These are phyloP conservation scores for Alternaria sp. DNA, from an alignment of 2,329 filamentous ascomycete genomes.

Conservation along the genomic window DNA sequence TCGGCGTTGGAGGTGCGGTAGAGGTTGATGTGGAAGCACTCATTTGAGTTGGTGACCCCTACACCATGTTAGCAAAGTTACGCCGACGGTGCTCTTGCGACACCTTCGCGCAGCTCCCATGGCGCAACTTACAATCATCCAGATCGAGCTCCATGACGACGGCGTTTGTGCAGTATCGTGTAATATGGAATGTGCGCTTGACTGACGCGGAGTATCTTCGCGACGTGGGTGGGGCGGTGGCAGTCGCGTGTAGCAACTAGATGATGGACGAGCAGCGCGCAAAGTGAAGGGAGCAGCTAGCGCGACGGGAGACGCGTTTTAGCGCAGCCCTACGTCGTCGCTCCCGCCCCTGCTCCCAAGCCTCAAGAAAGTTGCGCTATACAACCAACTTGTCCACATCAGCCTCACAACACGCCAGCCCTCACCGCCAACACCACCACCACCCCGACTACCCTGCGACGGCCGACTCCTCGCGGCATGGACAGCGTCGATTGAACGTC, in stretches of 20 bases:
- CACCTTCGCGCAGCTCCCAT: background rate
- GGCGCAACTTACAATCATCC: slow-evolving; percentile 38
- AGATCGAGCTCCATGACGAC: slow-evolving; percentile 35
- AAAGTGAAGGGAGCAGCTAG: slow-evolving; percentile 22
- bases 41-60: slow-evolving; percentile 47
- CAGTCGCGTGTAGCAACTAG: background rate
- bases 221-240: slow-evolving; percentile 1
- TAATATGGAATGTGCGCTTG: background rate
- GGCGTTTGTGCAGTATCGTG: background rate
- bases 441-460: slow-evolving; percentile 4
- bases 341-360: slow-evolving; percentile 15
- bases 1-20: slow-evolving; percentile 33
- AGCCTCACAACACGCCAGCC: slow-evolving; percentile 2
- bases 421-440: slow-evolving; percentile 7
- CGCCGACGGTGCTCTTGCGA: background rate
- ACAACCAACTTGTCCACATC: slow-evolving; percentile 4
- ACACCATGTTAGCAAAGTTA: background rate
- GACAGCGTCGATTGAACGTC: slow-evolving; percentile 20
- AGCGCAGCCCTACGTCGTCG: slow-evolving; percentile 31
- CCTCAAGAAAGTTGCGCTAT: slow-evolving; percentile 20
- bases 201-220: background rate
- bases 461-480: slow-evolving; percentile 19
- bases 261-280: slow-evolving; percentile 3
- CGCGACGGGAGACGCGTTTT: slow-evolving; percentile 30
- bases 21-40: slow-evolving; percentile 48